Conservation (phyloP, 345 rosid genomes). For the Lenwebbia sp. region DNA sequence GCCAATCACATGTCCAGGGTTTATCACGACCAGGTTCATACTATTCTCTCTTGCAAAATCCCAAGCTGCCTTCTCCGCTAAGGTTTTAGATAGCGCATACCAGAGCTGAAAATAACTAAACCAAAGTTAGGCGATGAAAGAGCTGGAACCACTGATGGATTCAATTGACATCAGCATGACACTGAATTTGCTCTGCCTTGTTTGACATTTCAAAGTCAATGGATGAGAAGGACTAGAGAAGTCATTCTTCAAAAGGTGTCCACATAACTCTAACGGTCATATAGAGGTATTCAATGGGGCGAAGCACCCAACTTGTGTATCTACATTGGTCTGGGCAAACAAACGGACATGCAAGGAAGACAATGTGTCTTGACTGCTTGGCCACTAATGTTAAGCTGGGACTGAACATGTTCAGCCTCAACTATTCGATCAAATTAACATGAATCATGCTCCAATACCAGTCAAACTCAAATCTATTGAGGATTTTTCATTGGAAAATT, state of each 20-base stretch:
- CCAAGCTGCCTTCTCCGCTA: conserved; percentile 3
- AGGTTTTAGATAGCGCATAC: conserved; percentile 2
- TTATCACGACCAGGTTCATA: neutral
- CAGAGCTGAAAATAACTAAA: neutral
- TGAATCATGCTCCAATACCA: neutral
- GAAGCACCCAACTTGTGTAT: neutral
- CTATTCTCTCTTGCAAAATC: neutral
- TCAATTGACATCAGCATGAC: no score
- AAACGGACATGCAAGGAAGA: neutral
- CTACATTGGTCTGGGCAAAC: neutral
- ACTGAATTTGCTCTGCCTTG: neutral
- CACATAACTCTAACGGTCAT: neutral
- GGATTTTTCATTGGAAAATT: neutral
- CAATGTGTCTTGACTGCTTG: neutral
- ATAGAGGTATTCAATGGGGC: neutral
- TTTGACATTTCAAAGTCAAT: neutral
- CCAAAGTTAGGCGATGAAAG: neutral
- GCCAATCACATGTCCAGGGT: no score
- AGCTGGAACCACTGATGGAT: no score
- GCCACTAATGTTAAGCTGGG: neutral
- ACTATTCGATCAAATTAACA: neutral
- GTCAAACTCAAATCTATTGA: neutral
- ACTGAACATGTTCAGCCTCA: neutral
- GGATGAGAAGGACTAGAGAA: neutral
- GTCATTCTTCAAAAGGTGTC: neutral